A percentile compares a stretch with the other conserved stretches of the same genome.
Evolutionary conservation across 2,329 filamentous ascomycete species (phyloP).

Genomic region (Colletotrichum liriopes): DNA sequence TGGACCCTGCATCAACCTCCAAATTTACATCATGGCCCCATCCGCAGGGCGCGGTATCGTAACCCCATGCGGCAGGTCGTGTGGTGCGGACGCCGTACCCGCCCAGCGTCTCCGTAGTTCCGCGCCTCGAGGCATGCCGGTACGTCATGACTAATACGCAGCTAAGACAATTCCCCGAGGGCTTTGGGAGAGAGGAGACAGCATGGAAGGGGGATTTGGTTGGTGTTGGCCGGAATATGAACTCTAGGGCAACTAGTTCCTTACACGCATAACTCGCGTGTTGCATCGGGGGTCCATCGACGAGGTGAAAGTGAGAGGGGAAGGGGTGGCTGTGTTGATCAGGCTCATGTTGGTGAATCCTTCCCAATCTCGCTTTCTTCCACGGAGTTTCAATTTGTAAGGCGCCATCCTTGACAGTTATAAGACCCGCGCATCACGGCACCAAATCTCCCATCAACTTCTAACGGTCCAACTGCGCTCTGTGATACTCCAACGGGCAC

Average conservation of each 20-base stretch:
- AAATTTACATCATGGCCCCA: background rate
- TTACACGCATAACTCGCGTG: background rate
- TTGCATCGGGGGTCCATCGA: background rate
- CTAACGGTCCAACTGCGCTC: background rate
- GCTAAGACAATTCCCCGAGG: background rate
- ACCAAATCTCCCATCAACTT: background rate
- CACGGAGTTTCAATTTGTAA: background rate
- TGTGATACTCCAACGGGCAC: background rate
- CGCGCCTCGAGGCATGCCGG: background rate
- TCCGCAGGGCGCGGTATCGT: background rate
- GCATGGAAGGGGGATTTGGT: background rate
- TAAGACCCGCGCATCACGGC: background rate
- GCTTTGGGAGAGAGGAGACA: background rate
- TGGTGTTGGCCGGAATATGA: background rate
- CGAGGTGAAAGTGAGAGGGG: background rate
- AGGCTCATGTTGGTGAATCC: background rate
- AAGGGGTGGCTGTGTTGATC: background rate
- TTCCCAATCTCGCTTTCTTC: background rate
- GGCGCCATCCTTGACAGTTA: background rate
- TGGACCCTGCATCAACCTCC: background rate
- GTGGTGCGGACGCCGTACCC: background rate
- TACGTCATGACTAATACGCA: background rate
- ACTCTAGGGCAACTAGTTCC: background rate
- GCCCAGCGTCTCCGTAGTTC: background rate
- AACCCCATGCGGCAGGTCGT: slow-evolving; percentile 6